Percentiles rank a stretch among this genome's conserved stretches.
phyloP scores from a whole-genome alignment of 345 rosid species.

The Melaleuca alternifolia region DNA sequence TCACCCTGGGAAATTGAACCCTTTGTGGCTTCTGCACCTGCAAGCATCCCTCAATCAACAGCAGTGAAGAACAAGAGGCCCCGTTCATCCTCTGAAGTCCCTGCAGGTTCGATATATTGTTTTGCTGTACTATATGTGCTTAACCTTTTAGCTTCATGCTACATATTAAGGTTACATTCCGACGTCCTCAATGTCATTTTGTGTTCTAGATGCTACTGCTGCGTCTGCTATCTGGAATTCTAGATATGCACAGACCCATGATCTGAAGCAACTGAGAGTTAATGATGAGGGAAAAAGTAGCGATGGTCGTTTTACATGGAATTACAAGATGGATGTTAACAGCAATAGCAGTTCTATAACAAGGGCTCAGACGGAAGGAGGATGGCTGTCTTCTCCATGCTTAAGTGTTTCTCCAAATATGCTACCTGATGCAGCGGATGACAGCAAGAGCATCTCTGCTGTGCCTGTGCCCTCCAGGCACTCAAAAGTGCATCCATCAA shows the following conservation, averaged over 20 bases:
- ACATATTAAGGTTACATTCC: background rate
- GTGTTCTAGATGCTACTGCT: conserved; percentile 14
- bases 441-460: conserved; percentile 31
- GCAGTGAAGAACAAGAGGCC: conserved; percentile 61
- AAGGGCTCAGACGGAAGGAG: conserved; percentile 31
- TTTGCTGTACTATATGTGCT: background rate
- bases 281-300: conserved; percentile 35
- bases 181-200: background rate
- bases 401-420: conserved; percentile 30
- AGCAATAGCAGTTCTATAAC: conserved; percentile 21
- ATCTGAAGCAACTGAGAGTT: conserved; percentile 27
- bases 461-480: conserved; percentile 37
- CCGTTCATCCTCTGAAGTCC: conserved; percentile 39
- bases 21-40: conserved; percentile 32
- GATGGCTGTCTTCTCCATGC: conserved; percentile 42
- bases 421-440: conserved; percentile 40
- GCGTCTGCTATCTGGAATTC: conserved; percentile 53
- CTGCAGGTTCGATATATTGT: conserved; percentile 2
- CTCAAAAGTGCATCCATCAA: conserved; percentile 23
- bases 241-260: conserved; percentile 36
- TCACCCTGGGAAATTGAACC: conserved; percentile 96
- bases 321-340: conserved; percentile 33
- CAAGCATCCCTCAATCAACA: conserved; percentile 32
- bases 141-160: background rate
- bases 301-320: conserved; percentile 36